These are phyloP conservation scores for Podospora pseudoanserina DNA, from an alignment of 495 filamentous ascomycete species.

Conservation along the genomic window DNA sequence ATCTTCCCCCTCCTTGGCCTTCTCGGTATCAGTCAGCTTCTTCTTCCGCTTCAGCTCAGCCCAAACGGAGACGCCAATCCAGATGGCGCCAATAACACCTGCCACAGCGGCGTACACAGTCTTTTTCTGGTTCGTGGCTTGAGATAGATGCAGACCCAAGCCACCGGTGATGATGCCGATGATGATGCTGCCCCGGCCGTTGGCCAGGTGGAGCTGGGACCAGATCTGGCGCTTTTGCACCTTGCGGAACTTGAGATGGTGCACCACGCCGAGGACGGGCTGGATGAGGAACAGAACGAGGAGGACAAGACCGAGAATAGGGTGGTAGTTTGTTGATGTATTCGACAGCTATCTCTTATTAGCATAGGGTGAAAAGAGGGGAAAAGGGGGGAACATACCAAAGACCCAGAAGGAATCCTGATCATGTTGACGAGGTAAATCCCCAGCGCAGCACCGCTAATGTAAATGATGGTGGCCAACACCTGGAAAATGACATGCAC, in stretches of 20 bases:
- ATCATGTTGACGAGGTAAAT: slow-evolving; percentile 44
- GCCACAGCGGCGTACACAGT: slow-evolving; percentile 37
- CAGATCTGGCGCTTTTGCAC: slow-evolving; percentile 45
- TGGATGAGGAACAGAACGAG: slow-evolving; percentile 54
- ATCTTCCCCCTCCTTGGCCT: slow-evolving; percentile 3
- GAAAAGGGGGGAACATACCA: slow-evolving; percentile 17
- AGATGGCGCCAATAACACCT: slow-evolving; percentile 31
- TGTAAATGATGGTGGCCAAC: slow-evolving; percentile 45
- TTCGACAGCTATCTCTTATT: slow-evolving; percentile 19
- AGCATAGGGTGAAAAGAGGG: neutral
- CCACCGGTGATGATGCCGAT: slow-evolving; percentile 68
- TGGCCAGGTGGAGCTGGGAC: slow-evolving; percentile 59
- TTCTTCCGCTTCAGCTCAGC: slow-evolving; percentile 20
- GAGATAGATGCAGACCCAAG: slow-evolving; percentile 53
- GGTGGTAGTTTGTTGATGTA: slow-evolving; percentile 37
- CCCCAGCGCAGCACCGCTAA: slow-evolving; percentile 59
- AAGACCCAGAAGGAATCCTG: slow-evolving; percentile 16
- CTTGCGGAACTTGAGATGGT: slow-evolving; percentile 54
- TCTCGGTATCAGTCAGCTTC: neutral
- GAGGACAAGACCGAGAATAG: slow-evolving; percentile 59
- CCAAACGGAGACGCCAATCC: slow-evolving; percentile 29
- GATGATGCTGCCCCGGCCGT: slow-evolving; percentile 55
- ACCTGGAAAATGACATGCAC: slow-evolving; percentile 57
- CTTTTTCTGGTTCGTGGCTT: slow-evolving; percentile 22
- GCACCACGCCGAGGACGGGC: slow-evolving; percentile 57